Evolutionary conservation across 2,329 filamentous ascomycete genomes (phyloP).

Genomic region (Colletotrichum godetiae): DNA sequence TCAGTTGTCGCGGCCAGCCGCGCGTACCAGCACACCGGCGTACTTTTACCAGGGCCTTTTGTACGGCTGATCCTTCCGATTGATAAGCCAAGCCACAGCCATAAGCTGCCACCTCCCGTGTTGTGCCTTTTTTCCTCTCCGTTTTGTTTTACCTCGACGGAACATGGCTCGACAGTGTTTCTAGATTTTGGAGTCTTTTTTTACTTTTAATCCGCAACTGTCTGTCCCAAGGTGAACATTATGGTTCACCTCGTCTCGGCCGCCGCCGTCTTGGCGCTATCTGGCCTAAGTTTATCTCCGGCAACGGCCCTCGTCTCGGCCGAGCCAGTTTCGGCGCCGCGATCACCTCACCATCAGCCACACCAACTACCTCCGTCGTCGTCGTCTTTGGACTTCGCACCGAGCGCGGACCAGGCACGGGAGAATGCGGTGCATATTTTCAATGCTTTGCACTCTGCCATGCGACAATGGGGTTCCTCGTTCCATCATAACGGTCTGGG

Average conservation of each 20-base stretch:
- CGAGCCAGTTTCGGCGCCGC: constrained; percentile 15
- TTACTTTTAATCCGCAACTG: background rate
- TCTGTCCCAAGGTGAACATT: background rate
- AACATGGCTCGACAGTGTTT: background rate
- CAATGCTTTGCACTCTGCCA: constrained; percentile 77
- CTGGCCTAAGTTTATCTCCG: constrained; percentile 2
- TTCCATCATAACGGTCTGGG: constrained; percentile 82
- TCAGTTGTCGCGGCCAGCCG: constrained; percentile 8
- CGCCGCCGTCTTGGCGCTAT: constrained; percentile 17
- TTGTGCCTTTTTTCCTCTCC: background rate
- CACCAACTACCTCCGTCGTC: background rate
- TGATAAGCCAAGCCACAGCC: constrained; percentile 17
- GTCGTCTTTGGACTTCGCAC: constrained; percentile 34
- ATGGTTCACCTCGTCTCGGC: constrained; percentile 5
- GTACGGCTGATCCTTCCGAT: background rate
- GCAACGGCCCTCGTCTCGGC: constrained; percentile 5
- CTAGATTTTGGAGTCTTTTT: background rate
- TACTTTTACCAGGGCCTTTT: background rate
- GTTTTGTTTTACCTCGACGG: background rate
- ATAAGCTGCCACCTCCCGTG: background rate
- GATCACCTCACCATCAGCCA: background rate
- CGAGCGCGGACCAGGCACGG: constrained; percentile 51
- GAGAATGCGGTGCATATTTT: constrained; percentile 74
- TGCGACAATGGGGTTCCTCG: constrained; percentile 80
- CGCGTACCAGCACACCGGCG: background rate